Base-by-base conservation (phyloP, 2,329 filamentous ascomycete species). In the Rutstroemia sp. region DNA sequence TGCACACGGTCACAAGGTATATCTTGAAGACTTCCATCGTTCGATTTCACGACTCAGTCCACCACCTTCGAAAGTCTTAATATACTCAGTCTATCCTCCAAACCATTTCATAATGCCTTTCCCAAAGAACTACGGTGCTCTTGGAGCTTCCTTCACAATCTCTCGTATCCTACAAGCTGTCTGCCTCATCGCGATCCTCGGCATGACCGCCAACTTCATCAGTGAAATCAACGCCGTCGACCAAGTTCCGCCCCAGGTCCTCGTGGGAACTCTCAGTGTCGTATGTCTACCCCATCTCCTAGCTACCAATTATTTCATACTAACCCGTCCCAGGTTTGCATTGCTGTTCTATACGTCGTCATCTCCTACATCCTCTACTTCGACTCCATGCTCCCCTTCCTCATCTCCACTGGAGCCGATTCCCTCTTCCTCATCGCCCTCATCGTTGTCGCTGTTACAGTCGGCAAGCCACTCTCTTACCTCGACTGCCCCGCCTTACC, bases 311-410 rank as follows among this genome's bases (percentile, higher is more conserved):
- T 3, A 17, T 5, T 51, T 16, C 21, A 47, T 27, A 25, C 50
- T 44, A 25, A 46, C 27, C 23, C 21, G 59, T 38, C 41, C 12
- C 45, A 95, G 90, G 83, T 88, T 30, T 88, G 82, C 73, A 83
- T 94, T 57, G 85, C 88, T 9, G 80, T 85, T 5, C 80, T 96
- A 58, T 96, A 96, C 77, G 82, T 86, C 62, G 79, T 80, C 64
- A 85, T 95, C 64, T 86, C 87, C 17, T 87, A 87, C 73, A 90
- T 95, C 69, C 87, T 92, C 63, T 92, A 90, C 72, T 78, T 84
- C 64, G 88, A 92, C 69, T 78, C 82, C 63, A 80, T 89, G 61
- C 85, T 92, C 12, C 87, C 89, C 5, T 84, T 91, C 60, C 79
- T 92, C 55, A 77, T 89, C 72, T 79, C 80, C 49, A 78, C 83